Percentiles rank a stretch among this genome's conserved stretches.
phyloP scores from a whole-genome alignment of 2,329 filamentous ascomycete species.

The Aureobasidium zeae region DNA sequence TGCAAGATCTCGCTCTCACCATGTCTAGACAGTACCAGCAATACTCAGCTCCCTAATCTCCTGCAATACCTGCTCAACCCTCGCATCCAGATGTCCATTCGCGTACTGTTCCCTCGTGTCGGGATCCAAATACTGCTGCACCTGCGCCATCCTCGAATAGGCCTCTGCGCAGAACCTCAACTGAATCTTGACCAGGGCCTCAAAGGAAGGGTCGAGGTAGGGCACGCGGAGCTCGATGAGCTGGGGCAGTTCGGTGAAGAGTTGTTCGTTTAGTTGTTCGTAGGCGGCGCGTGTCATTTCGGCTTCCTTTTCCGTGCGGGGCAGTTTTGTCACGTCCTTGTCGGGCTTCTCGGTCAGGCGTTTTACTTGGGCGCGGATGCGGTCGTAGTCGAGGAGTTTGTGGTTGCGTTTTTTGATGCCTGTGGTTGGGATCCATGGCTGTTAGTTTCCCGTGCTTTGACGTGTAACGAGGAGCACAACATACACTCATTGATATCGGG shows the following conservation, averaged over 20 bases:
- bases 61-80: conserved; percentile 91
- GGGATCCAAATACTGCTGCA: conserved; percentile 94
- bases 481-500: conserved; percentile 95
- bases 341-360: conserved; percentile 96
- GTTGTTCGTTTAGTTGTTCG: conserved; percentile 93
- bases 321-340: conserved; percentile 94
- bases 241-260: conserved; percentile 86
- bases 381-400: conserved; percentile 97
- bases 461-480: conserved; percentile 22
- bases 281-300: conserved; percentile 90
- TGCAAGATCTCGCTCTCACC: too few relatives aligned
- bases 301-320: conserved; percentile 89
- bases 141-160: conserved; percentile 96
- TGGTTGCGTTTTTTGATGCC: conserved; percentile 97
- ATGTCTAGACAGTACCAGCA: conserved; percentile 53
- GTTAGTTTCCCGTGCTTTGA: not conserved
- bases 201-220: conserved; percentile 93
- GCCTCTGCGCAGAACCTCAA: conserved; percentile 95
- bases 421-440: conserved; percentile 25
- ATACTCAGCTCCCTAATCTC: conserved; percentile 97
- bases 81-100: conserved; percentile 77
- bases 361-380: conserved; percentile 91
- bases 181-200: conserved; percentile 98
- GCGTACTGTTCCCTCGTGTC: conserved; percentile 96
- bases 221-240: conserved; percentile 94